Evolutionary conservation across 768 basidiomycete species (phyloP).

Genomic region (Podaxis rugospora): DNA sequence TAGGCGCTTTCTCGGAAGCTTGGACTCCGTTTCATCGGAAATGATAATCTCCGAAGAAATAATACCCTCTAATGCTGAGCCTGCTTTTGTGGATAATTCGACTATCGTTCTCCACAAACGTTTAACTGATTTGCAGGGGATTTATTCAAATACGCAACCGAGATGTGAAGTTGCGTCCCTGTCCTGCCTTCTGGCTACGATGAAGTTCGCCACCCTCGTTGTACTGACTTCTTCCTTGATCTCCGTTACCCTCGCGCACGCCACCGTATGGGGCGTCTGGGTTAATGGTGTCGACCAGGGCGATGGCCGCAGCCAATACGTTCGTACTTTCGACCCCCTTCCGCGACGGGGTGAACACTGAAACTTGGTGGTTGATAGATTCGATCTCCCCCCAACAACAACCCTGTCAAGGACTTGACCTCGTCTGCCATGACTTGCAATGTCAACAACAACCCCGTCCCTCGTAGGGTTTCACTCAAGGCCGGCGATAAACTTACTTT

Average conservation of each 20-base stretch:
- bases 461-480: constrained; percentile 23
- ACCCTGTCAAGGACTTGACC: constrained; percentile 31
- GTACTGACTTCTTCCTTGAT: constrained; percentile 20
- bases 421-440: constrained; percentile 27
- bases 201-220: constrained; percentile 20
- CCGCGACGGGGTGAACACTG: neutral
- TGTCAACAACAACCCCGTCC: constrained; percentile 27
- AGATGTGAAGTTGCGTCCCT: neutral
- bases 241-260: constrained; percentile 23
- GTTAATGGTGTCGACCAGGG: constrained; percentile 34
- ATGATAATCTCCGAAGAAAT: too few relatives aligned
- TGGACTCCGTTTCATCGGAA: neutral
- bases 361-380: constrained; percentile 19
- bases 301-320: constrained; percentile 27
- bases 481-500: constrained; percentile 29
- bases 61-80: neutral
- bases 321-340: constrained; percentile 13
- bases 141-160: neutral
- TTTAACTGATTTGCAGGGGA: neutral
- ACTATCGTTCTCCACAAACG: neutral
- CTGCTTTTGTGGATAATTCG: neutral
- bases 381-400: constrained; percentile 32
- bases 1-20: constrained; percentile 14
- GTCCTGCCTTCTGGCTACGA: neutral
- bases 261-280: constrained; percentile 32